phyloP scores from a whole-genome alignment of 108 stramenopile genomes.

The Licmophora abbreviata region DNA sequence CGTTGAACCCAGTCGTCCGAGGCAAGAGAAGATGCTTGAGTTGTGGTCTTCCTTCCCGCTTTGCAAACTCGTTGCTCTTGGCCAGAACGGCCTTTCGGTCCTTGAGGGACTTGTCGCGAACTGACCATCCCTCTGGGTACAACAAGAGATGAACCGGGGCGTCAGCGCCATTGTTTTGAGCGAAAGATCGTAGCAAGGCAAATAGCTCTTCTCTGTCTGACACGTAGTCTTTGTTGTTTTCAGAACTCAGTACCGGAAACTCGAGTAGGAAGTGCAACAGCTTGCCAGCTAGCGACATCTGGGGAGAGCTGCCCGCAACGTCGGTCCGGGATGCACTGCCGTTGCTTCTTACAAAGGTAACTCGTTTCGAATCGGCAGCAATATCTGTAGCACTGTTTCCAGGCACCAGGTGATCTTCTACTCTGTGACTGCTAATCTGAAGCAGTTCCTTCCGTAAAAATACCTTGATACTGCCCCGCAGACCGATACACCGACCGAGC shows the following conservation, averaged over 20 bases:
- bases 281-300: constrained; percentile 4
- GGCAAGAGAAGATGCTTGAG: constrained; percentile 68
- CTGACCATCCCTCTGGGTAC: constrained; percentile 55
- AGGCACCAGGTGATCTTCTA: not conserved
- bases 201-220: constrained; percentile 48
- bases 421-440: constrained; percentile 18
- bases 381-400: not conserved
- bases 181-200: constrained; percentile 45
- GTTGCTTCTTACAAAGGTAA: not conserved
- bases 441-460: constrained; percentile 53
- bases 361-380: constrained; percentile 4
- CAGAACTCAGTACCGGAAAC: constrained; percentile 54
- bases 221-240: constrained; percentile 30
- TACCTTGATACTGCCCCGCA: constrained; percentile 58
- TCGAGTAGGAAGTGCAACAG: constrained; percentile 51
- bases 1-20: constrained; percentile 64
- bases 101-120: constrained; percentile 26
- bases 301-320: not conserved
- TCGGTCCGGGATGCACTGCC: too few species aligned
- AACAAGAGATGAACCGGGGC: constrained; percentile 48
- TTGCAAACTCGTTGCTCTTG: constrained; percentile 69
- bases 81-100: constrained; percentile 41
- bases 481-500: constrained; percentile 63
- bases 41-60: constrained; percentile 64
- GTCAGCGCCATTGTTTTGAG: constrained; percentile 13